These are phyloP conservation scores for Neurospora cerealis DNA, from an alignment of 495 filamentous ascomycete genomes.

Conservation along the genomic window DNA sequence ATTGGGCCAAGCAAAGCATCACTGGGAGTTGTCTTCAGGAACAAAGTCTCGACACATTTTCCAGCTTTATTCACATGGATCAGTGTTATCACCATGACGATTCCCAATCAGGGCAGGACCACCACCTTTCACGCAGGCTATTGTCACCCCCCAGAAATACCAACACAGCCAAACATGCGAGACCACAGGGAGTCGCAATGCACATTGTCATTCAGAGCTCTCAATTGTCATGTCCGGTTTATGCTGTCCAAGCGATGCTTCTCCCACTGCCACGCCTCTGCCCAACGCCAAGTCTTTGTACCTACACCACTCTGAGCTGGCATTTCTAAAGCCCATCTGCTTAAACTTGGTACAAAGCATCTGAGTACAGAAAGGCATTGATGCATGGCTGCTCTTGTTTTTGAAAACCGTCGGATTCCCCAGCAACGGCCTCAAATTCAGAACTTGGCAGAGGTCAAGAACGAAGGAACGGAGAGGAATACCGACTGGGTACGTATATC, in stretches of 20 bases:
- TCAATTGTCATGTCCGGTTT: not conserved
- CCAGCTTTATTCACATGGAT: not conserved
- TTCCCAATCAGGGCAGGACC: not conserved
- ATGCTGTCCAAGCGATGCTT: not conserved
- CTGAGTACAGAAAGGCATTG: not conserved
- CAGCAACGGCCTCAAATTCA: not conserved
- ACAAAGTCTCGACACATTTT: not conserved
- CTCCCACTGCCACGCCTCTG: no score
- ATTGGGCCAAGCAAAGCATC: not conserved
- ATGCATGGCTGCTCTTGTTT: not conserved
- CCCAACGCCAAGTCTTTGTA: no score
- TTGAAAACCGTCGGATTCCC: not conserved
- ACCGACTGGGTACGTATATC: not conserved
- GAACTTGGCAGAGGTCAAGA: not conserved
- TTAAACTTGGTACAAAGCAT: no score
- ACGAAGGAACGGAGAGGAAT: not conserved
- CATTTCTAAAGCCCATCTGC: no score
- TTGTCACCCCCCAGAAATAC: no score
- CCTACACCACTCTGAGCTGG: not conserved
- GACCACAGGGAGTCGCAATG: not conserved
- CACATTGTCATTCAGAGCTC: not conserved
- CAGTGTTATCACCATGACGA: not conserved
- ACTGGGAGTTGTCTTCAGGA: not conserved
- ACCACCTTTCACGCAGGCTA: no score
- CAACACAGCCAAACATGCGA: not conserved